These are phyloP conservation scores for Hansenula sp. DNA, from an alignment of 1,139 yeast species.

Conservation along the genomic window DNA sequence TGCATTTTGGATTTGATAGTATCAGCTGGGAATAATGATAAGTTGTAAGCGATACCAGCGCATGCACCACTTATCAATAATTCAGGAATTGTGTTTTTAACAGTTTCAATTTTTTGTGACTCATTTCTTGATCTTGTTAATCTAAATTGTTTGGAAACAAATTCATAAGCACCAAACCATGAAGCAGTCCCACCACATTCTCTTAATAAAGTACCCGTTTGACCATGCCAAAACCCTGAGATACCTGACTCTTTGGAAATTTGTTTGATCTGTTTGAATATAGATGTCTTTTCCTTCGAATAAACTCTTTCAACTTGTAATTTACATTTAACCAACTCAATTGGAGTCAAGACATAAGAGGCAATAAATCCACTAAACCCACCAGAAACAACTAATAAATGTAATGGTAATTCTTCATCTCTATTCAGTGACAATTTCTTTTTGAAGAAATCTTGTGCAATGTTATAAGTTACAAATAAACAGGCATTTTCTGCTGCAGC, in stretches of 20 bases:
- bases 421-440: slow-evolving; percentile 11
- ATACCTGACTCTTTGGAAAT: slow-evolving; percentile 53
- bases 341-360: slow-evolving; percentile 82
- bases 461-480: slow-evolving; percentile 58
- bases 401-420: slow-evolving; percentile 31
- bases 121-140: slow-evolving; percentile 20
- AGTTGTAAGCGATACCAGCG: slow-evolving; percentile 82
- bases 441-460: slow-evolving; percentile 35
- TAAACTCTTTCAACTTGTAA: slow-evolving; percentile 67
- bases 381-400: slow-evolving; percentile 56
- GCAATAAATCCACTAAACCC: slow-evolving; percentile 82
- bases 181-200: slow-evolving; percentile 90
- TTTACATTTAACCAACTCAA: slow-evolving; percentile 83
- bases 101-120: slow-evolving; percentile 18
- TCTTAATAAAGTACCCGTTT: slow-evolving; percentile 75
- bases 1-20: slow-evolving; percentile 88
- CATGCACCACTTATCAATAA: slow-evolving; percentile 74
- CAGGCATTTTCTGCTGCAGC: slow-evolving; percentile 86
- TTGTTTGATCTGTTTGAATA: slow-evolving; percentile 37
- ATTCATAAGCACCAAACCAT: slow-evolving; percentile 91
- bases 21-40: slow-evolving; percentile 84
- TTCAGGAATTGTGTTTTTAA: slow-evolving; percentile 43
- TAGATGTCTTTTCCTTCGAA: slow-evolving; percentile 18
- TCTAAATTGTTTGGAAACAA: slow-evolving; percentile 39
- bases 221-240: slow-evolving; percentile 77